Conservation (phyloP, 768 basidiomycete species). For the Panus rudis region DNA sequence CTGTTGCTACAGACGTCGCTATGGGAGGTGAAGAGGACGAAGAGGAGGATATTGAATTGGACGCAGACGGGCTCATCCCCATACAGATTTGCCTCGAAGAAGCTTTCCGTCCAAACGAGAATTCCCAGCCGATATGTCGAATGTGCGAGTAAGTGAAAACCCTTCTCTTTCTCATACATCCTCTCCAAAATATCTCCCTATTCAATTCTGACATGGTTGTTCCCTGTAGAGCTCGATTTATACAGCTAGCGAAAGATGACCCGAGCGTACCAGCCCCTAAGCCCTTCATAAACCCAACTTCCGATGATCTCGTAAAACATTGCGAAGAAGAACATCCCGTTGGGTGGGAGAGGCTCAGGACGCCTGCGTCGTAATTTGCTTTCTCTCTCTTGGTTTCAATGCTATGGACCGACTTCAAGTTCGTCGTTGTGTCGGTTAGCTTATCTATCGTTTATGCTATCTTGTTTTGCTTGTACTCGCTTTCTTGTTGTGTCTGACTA, state of each 20-base stretch:
- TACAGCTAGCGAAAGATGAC: no score
- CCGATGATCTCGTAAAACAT: conserved; percentile 3
- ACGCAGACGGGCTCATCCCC: conserved; percentile 3
- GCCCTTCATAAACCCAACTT: not conserved
- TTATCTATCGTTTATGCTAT: no score
- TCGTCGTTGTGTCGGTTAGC: no score
- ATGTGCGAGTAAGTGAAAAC: conserved; percentile 8
- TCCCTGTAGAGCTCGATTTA: not conserved
- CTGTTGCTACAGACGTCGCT: no score
- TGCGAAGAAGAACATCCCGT: conserved; percentile 7
- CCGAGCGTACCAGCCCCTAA: no score
- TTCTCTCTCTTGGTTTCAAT: no score
- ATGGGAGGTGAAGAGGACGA: no score
- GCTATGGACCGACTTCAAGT: no score
- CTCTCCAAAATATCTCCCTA: not conserved
- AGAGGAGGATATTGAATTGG: not conserved
- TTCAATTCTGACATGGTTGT: not conserved
- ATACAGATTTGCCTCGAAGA: conserved; percentile 1
- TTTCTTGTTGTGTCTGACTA: no score
- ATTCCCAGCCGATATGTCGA: conserved; percentile 6
- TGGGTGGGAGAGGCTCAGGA: conserved; percentile 5
- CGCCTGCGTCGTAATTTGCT: no score
- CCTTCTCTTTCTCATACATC: not conserved
- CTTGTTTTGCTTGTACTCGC: no score
- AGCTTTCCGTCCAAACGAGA: conserved; percentile 4